phyloP scores from a whole-genome alignment of 2,329 filamentous ascomycete species.

The Monosporascus sp. region DNA sequence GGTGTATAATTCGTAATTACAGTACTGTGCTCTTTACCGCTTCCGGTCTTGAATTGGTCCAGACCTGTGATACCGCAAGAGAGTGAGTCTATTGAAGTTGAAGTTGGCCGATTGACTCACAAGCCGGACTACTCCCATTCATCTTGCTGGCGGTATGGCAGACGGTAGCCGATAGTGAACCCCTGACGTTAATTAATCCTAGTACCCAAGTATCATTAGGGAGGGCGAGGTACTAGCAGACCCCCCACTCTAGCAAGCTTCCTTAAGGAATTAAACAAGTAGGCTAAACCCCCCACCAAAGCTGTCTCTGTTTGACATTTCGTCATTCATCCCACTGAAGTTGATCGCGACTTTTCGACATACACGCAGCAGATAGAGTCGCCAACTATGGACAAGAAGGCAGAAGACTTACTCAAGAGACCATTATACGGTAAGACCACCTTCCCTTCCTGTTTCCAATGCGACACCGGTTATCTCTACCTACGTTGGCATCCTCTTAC shows the following conservation, averaged over 20 bases:
- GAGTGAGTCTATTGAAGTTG: background rate
- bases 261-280: background rate
- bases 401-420: constrained; percentile 42
- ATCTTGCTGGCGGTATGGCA: too few relatives aligned
- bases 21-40: too few relatives aligned
- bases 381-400: constrained; percentile 31
- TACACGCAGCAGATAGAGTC: background rate
- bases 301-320: background rate
- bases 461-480: background rate
- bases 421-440: constrained; percentile 43
- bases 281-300: constrained; percentile 1
- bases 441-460: background rate
- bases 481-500: constrained; percentile 10
- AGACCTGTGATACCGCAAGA: too few relatives aligned
- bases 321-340: background rate
- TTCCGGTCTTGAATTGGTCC: too few relatives aligned
- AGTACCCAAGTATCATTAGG: too few relatives aligned
- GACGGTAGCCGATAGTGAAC: too few relatives aligned
- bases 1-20: too few relatives aligned
- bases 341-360: background rate
- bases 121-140: too few relatives aligned
- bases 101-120: constrained; percentile 4
- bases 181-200: too few relatives aligned
- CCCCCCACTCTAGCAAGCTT: background rate
- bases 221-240: background rate